Base-by-base conservation (phyloP, 495 filamentous ascomycete species). In the Pseudoneurospora amorphoporcata region DNA sequence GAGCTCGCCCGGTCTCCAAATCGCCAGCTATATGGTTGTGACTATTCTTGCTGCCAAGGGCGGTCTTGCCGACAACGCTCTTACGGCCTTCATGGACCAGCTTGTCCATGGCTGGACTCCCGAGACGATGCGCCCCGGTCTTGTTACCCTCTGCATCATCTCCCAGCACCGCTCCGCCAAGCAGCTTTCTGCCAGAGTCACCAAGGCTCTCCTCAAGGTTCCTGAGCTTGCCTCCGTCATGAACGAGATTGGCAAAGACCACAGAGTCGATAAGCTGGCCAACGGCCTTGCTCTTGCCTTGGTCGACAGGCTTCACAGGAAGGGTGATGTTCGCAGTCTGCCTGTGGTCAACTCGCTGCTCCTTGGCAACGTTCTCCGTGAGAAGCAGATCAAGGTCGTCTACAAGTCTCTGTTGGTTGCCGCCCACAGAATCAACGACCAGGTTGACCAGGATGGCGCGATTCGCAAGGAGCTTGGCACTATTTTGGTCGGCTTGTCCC, bases 1-100 rank as follows among this genome's bases (percentile, higher is more conserved):
- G 72, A 87, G 90, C 39, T 86, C 89, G 0, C 87, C 93, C 0
- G 91, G 95, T 70, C 83, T 97, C 47, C 89, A 92, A 68, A 86
- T 95, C 73, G 93, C 90, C 29, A 93, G 90, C 76, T 98, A 97
- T 78, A 97, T 97, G 93, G 88, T 98, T 37, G 85, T 93, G 35
- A 90, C 92, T 0, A 87, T 98, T 70, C 83, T 98, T 70, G 94
- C 90, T 9, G 90, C 92, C 29, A 98, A 97, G 79, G 88, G 90
- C 9, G 83, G 85, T 32, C 85, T 98, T 17, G 87, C 90, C 37
- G 93, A 97, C 74, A 87, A 87, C 68, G 87, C 93, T 4, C 81
- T 98, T 37, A 84, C 89, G 71, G 89, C 88, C 5, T 83, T 98
- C 74, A 97, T 98, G 94, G 91, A 94, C 75, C 91, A 92, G 65